A percentile compares a stretch with the other conserved stretches of the same genome.
Conservation (phyloP, 177 flowering plant genomes). For the Vitis hybrid region DNA sequence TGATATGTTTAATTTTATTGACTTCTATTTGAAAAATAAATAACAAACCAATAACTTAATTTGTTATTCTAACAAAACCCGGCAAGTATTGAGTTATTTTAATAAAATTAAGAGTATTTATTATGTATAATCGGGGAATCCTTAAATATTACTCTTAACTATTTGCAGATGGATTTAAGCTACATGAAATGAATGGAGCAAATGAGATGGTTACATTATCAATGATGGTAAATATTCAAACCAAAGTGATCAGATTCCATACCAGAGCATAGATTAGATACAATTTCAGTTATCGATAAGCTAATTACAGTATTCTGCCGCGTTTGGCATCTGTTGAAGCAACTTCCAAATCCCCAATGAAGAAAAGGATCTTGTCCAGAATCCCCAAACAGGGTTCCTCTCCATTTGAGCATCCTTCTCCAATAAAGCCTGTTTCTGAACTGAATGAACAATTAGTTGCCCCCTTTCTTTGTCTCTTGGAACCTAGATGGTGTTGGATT, state of each 20-base stretch:
- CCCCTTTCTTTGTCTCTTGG: slow-evolving; percentile 28
- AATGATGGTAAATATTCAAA: background rate
- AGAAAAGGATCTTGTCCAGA: slow-evolving; percentile 62
- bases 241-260: background rate
- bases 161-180: too few relatives aligned
- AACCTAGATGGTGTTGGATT: slow-evolving; percentile 62
- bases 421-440: slow-evolving; percentile 11
- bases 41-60: too few relatives aligned
- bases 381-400: slow-evolving; percentile 38
- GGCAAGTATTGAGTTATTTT: too few relatives aligned
- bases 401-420: slow-evolving; percentile 14
- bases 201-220: slow-evolving; percentile 1
- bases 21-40: too few relatives aligned
- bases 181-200: background rate
- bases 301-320: slow-evolving; percentile 21
- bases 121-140: too few relatives aligned
- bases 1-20: too few relatives aligned
- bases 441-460: background rate
- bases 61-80: too few relatives aligned
- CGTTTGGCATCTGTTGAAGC: slow-evolving; percentile 59
- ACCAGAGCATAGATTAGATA: background rate
- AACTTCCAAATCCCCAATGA: slow-evolving; percentile 69
- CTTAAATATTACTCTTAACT: too few relatives aligned
- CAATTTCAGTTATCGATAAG: background rate
- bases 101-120: background rate